A percentile compares a stretch with the other conserved stretches of the same genome.
Evolutionary conservation across 164 flowering plant genomes (phyloP).

Genomic region (Annona cherimola): DNA sequence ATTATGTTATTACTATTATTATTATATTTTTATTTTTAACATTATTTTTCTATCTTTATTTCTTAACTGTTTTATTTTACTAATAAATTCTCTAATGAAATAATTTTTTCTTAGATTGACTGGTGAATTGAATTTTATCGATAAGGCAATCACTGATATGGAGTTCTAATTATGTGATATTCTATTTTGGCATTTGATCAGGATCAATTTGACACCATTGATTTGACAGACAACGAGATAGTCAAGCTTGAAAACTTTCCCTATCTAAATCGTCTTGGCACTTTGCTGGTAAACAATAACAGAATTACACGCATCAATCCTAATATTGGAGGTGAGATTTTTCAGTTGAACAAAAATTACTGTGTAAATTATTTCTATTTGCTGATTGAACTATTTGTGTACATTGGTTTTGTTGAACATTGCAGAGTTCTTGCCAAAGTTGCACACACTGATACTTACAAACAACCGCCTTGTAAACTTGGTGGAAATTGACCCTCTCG

Average conservation of each 20-base stretch:
- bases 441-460: slow-evolving; percentile 84
- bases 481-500: slow-evolving; percentile 94
- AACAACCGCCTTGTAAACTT: slow-evolving; percentile 89
- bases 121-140: no score
- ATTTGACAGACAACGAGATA: slow-evolving; percentile 94
- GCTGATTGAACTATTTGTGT: neutral
- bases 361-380: neutral
- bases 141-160: no score
- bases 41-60: no score
- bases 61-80: no score
- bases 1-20: no score
- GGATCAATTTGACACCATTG: slow-evolving; percentile 97
- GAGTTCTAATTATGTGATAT: slow-evolving; percentile 2
- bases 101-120: no score
- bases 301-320: slow-evolving; percentile 89
- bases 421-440: slow-evolving; percentile 88
- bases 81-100: no score
- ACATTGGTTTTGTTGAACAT: slow-evolving; percentile 2
- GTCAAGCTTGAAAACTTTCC: slow-evolving; percentile 97
- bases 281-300: slow-evolving; percentile 74
- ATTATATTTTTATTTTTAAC: no score
- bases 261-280: slow-evolving; percentile 66
- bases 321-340: slow-evolving; percentile 66
- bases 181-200: slow-evolving; percentile 23
- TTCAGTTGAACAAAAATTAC: neutral